These are phyloP conservation scores for Lasiodiplodia gonubiensis DNA, from an alignment of 2,329 filamentous ascomycete species.

Conservation along the genomic window DNA sequence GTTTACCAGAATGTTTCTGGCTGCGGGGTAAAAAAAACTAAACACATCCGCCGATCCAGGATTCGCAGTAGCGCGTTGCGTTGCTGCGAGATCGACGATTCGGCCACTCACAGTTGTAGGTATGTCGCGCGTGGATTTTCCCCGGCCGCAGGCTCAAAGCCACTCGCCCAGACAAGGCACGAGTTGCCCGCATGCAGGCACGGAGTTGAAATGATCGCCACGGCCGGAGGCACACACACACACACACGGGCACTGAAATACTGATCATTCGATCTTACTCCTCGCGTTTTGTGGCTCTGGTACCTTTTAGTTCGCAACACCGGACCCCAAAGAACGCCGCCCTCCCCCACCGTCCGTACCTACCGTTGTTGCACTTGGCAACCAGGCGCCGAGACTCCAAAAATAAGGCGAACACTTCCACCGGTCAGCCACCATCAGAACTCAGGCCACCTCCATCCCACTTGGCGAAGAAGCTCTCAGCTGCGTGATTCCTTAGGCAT, in stretches of 20 bases:
- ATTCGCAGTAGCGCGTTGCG: no score
- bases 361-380: slow-evolving; percentile 3
- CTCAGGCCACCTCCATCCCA: background rate
- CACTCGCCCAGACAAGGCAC: slow-evolving; percentile 12
- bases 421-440: background rate
- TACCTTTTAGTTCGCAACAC: slow-evolving; percentile 1
- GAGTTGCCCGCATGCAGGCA: slow-evolving; percentile 23
- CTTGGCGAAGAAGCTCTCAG: background rate
- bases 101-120: background rate
- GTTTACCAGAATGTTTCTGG: background rate
- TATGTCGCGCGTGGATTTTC: background rate
- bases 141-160: background rate
- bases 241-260: slow-evolving; percentile 1
- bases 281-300: background rate
- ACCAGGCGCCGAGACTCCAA: slow-evolving; percentile 8
- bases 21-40: background rate
- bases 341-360: background rate
- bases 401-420: background rate
- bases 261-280: background rate
- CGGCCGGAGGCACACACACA: background rate
- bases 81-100: slow-evolving; percentile 15
- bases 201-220: background rate
- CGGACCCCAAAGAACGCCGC: background rate
- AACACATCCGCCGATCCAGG: no score
- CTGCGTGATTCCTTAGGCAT: background rate